Base-by-base conservation (phyloP, 2,329 filamentous ascomycete species). In the Fusarium dimerum region DNA sequence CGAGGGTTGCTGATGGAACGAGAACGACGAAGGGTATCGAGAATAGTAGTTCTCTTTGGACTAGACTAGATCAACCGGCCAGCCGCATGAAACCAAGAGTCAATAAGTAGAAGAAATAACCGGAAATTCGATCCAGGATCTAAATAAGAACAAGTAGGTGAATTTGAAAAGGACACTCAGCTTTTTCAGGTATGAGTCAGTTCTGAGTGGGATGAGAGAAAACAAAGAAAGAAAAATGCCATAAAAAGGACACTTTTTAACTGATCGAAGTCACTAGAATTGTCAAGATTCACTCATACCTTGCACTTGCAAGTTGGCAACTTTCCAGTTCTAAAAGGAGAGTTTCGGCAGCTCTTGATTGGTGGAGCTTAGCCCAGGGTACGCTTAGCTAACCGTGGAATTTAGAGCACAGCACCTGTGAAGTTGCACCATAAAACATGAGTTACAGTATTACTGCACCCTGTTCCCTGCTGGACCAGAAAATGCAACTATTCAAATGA, bases 191-290 rank as follows among this genome's bases (percentile, higher is more conserved):
- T 32, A 56, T 62, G 63, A 64, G 53, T 66, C 60, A 66, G 56
- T 53, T 51, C 13, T 26, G 20, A 7, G 20, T 26, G n/a, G n/a
- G n/a, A n/a, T n/a, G n/a, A n/a, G n/a, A 26, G 7, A 5, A 26
- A 26, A 26, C 4, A 26, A 4, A 26, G 20, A 7, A 26, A 26
- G 20, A 26, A 26, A 26, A 39, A 40, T 32, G n/a, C 20, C 20
- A 26, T 26, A 32, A 49, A 63, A 50, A 64, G 63, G 63, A 63
- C 63, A 66, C 57, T 60, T 66, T 66, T 48, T 51, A 41, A 29
- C 29, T 52, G 41, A 42, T 66, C 61, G 61, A 66, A 65, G 63
- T 62, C 55, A 49, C 61, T 63, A 61, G 63, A 66, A 66, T 52
- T 43, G 16, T 52, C 39, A 39, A 45, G 20, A 20, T 13, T 15